Evolutionary conservation across 108 stramenopile genomes (phyloP).

Genomic region (Fragilaria crotonensis): DNA sequence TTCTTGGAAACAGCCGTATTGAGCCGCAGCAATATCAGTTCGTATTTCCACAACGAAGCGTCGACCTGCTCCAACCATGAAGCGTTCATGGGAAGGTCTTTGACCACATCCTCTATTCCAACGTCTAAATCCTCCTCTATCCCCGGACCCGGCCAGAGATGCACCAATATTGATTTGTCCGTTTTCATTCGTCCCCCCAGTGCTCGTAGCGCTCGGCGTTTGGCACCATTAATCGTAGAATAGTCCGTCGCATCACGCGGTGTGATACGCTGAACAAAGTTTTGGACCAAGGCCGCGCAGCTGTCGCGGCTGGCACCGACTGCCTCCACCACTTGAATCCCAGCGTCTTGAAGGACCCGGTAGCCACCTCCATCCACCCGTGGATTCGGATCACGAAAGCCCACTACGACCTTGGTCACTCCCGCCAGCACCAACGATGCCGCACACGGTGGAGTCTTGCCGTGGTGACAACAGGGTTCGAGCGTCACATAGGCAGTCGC

Average conservation of each 20-base stretch:
- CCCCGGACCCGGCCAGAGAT: constrained; percentile 36
- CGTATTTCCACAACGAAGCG: constrained; percentile 52
- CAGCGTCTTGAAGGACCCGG: constrained; percentile 51
- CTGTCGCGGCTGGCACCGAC: constrained; percentile 9
- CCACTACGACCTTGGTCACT: constrained; percentile 76
- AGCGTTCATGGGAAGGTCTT: constrained; percentile 18
- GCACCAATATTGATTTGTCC: constrained; percentile 35
- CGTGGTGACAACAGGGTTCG: constrained; percentile 87
- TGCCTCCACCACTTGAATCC: constrained; percentile 50
- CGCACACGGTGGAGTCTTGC: constrained; percentile 86
- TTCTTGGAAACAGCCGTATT: constrained; percentile 67
- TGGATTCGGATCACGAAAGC: constrained; percentile 81
- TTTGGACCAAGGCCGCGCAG: constrained; percentile 45
- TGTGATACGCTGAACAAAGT: constrained; percentile 64
- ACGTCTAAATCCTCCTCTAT: constrained; percentile 23
- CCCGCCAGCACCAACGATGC: constrained; percentile 48
- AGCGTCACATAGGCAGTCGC: constrained; percentile 89
- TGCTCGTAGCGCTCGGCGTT: constrained; percentile 37
- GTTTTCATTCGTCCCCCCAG: constrained; percentile 42
- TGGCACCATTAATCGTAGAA: constrained; percentile 43
- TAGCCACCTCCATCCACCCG: constrained; percentile 78
- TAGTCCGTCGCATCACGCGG: constrained; percentile 33
- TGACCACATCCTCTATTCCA: constrained; percentile 9
- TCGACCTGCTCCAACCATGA: constrained; percentile 65
- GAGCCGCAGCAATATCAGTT: constrained; percentile 59